These are phyloP conservation scores for Saitoella complicata DNA, from an alignment of 805 yeast genomes.

Conservation along the genomic window DNA sequence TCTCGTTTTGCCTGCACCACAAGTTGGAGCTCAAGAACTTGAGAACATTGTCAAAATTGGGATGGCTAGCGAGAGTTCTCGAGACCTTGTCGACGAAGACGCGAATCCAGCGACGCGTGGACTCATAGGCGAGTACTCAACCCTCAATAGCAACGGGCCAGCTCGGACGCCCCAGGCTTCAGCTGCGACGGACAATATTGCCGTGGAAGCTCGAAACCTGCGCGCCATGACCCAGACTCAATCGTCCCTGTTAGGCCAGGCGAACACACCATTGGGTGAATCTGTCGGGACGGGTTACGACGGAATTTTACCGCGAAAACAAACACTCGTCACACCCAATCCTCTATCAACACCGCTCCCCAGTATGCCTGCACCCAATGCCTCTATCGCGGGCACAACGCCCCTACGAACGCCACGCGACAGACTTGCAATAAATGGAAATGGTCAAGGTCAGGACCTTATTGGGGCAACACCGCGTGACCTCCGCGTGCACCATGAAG, in stretches of 20 bases:
- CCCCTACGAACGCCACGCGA: constrained; percentile 7
- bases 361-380: background rate
- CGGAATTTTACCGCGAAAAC: constrained; percentile 1
- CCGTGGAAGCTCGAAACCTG: constrained; percentile 23
- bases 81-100: background rate
- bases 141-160: constrained; percentile 1
- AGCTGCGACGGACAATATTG: constrained; percentile 22
- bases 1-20: constrained; percentile 24
- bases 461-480: too few species aligned
- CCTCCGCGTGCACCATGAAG: constrained; percentile 4
- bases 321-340: background rate
- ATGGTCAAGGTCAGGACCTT: too few species aligned
- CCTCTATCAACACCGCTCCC: constrained; percentile 2
- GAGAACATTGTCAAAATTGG: constrained; percentile 19
- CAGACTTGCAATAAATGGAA: constrained; percentile 10
- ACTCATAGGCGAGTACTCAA: too few species aligned
- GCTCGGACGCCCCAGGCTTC: constrained; percentile 9
- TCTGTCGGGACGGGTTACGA: constrained; percentile 5
- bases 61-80: constrained; percentile 5
- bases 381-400: background rate
- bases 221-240: constrained; percentile 19
- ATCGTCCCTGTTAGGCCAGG: constrained; percentile 24
- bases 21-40: constrained; percentile 18
- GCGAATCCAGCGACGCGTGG: too few species aligned
- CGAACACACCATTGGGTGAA: constrained; percentile 11